Evolutionary conservation across 441 rosid genomes (phyloP).

Genomic region (Erodium moschatum): DNA sequence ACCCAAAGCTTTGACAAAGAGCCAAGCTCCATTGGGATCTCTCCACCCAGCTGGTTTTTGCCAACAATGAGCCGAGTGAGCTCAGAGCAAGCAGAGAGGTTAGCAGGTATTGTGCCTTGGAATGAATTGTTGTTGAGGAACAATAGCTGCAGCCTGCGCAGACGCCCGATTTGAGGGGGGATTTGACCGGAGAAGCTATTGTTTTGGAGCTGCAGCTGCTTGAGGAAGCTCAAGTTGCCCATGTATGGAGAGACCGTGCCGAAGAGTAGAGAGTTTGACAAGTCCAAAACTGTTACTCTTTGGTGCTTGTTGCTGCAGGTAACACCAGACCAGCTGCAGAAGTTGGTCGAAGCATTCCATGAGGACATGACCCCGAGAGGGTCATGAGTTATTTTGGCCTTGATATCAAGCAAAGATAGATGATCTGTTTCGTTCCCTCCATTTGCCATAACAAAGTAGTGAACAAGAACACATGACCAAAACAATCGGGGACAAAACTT

Average conservation of each 20-base stretch:
- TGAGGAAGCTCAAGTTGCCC: slow-evolving; percentile 23
- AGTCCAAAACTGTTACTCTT: slow-evolving; percentile 14
- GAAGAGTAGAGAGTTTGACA: background rate
- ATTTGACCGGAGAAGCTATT: slow-evolving; percentile 14
- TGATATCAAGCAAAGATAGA: slow-evolving; percentile 5
- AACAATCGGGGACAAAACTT: background rate
- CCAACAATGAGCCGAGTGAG: background rate
- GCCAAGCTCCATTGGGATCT: slow-evolving; percentile 11
- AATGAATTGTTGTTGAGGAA: slow-evolving; percentile 12
- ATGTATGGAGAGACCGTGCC: slow-evolving; percentile 20
- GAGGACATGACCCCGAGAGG: slow-evolving; percentile 12
- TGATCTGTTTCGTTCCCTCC: slow-evolving; percentile 17
- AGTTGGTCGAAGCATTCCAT: slow-evolving; percentile 16
- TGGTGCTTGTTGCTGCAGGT: slow-evolving; percentile 12
- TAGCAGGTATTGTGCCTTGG: slow-evolving; percentile 14
- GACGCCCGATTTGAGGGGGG: slow-evolving; percentile 10
- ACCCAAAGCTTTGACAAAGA: slow-evolving; percentile 9
- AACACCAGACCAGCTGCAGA: slow-evolving; percentile 21
- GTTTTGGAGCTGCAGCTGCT: background rate
- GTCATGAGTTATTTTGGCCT: slow-evolving; percentile 1
- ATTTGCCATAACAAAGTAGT: background rate
- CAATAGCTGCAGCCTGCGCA: slow-evolving; percentile 1
- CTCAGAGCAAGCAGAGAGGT: slow-evolving; percentile 16
- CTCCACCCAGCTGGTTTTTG: slow-evolving; percentile 12
- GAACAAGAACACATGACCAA: background rate